A percentile compares a stretch with the other conserved stretches of the same genome.
phyloP scores from a whole-genome alignment of 305 asterid genomes.

The Solanum hybrid region DNA sequence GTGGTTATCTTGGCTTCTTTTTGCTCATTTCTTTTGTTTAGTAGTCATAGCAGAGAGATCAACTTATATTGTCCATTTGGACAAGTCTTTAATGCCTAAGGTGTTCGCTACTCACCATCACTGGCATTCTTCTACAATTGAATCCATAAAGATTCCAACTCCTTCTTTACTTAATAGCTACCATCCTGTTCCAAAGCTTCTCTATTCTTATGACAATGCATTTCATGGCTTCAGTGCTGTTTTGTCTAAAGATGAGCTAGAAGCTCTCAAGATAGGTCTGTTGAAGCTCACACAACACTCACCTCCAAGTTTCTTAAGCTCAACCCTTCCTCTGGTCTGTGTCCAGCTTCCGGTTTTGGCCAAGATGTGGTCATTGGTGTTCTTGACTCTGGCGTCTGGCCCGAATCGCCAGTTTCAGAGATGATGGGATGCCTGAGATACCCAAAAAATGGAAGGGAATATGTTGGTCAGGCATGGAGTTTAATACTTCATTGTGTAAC shows the following conservation, averaged over 20 bases:
- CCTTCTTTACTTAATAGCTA: background rate
- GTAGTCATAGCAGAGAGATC: conserved; percentile 17
- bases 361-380: conserved; percentile 53
- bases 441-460: conserved; percentile 56
- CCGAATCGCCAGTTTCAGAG: conserved; percentile 49
- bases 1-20: conserved; percentile 18
- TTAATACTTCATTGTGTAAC: conserved; percentile 51
- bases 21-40: conserved; percentile 5
- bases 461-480: conserved; percentile 43
- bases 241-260: conserved; percentile 33
- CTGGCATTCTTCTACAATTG: conserved; percentile 32
- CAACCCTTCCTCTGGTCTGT: conserved; percentile 36
- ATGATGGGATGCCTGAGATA: conserved; percentile 47
- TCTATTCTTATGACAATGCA: conserved; percentile 41
- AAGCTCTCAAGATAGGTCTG: conserved; percentile 18
- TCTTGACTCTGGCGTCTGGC: conserved; percentile 54
- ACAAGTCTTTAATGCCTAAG: conserved; percentile 38
- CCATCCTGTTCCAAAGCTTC: conserved; percentile 16
- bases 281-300: conserved; percentile 43
- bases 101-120: conserved; percentile 21
- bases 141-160: conserved; percentile 14
- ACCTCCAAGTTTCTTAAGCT: conserved; percentile 41
- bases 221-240: conserved; percentile 55
- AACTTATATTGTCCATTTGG: conserved; percentile 35
- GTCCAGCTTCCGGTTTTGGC: conserved; percentile 61